Conservation (phyloP, 1,139 yeast genomes). For the Arxiozyma telluris region DNA sequence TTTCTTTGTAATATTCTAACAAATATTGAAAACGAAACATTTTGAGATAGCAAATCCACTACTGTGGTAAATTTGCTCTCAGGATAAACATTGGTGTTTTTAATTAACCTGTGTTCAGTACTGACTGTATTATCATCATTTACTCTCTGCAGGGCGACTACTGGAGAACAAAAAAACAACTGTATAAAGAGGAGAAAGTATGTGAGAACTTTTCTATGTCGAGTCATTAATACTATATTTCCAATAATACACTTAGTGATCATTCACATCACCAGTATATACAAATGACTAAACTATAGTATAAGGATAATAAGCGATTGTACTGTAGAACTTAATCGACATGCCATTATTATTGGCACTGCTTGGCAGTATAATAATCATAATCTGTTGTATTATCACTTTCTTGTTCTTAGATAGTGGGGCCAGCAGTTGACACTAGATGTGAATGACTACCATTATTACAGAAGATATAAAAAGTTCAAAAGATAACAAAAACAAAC, state of each 20-base stretch:
- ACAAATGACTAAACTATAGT: background rate
- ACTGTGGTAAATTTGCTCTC: constrained; percentile 40
- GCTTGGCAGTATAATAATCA: too few species aligned
- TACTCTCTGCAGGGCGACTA: background rate
- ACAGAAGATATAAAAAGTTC: too few species aligned
- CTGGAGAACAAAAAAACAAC: background rate
- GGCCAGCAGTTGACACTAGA: too few species aligned
- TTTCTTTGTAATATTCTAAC: constrained; percentile 55
- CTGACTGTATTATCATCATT: background rate
- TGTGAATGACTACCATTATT: too few species aligned
- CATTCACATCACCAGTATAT: background rate
- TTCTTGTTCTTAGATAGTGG: background rate
- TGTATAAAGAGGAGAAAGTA: background rate
- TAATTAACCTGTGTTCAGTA: background rate
- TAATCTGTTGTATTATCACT: background rate
- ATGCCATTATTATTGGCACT: background rate
- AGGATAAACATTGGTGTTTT: background rate
- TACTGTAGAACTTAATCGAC: background rate
- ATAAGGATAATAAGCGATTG: background rate
- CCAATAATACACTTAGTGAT: background rate
- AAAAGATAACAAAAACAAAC: too few species aligned
- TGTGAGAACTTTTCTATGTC: background rate
- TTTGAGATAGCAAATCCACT: constrained; percentile 65
- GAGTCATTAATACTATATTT: background rate
- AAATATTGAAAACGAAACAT: constrained; percentile 66